Percentiles rank a stretch among this genome's conserved stretches.
Conservation (phyloP, 495 filamentous ascomycete genomes). For the Penicillium nucicola region DNA sequence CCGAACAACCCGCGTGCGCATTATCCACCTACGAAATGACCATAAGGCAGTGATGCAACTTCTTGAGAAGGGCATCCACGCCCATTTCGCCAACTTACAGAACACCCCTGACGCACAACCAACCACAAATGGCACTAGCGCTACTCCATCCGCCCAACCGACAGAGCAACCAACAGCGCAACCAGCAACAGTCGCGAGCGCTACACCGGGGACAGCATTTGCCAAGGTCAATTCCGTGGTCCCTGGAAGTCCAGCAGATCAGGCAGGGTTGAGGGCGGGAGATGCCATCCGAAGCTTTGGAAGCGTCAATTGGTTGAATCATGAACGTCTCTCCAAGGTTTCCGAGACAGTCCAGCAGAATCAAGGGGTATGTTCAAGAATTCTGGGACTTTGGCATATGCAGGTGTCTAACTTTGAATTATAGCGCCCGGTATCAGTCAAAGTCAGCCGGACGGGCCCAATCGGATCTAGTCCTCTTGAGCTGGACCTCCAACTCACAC, state of each 20-base stretch:
- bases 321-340: slow-evolving; percentile 81
- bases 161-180: slow-evolving; percentile 11
- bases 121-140: slow-evolving; percentile 29
- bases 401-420: slow-evolving; percentile 10
- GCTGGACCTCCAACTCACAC: slow-evolving; percentile 66
- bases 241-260: slow-evolving; percentile 72
- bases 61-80: slow-evolving; percentile 80
- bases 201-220: slow-evolving; percentile 65
- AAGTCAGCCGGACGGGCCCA: slow-evolving; percentile 55
- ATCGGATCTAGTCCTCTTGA: slow-evolving; percentile 43
- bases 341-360: slow-evolving; percentile 80
- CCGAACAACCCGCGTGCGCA: slow-evolving; percentile 83
- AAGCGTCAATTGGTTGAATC: slow-evolving; percentile 72
- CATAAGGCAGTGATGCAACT: slow-evolving; percentile 82
- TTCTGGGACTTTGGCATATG: background rate
- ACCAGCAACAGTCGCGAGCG: slow-evolving; percentile 13
- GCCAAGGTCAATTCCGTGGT: slow-evolving; percentile 87
- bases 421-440: slow-evolving; percentile 65
- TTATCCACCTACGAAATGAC: slow-evolving; percentile 88
- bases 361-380: slow-evolving; percentile 69
- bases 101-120: slow-evolving; percentile 23
- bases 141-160: slow-evolving; percentile 15
- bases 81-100: slow-evolving; percentile 53
- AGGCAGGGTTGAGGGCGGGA: slow-evolving; percentile 79
- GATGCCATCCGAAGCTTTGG: slow-evolving; percentile 85